phyloP scores from a whole-genome alignment of 2,329 filamentous ascomycete genomes.

The Paecilomyces formosus region DNA sequence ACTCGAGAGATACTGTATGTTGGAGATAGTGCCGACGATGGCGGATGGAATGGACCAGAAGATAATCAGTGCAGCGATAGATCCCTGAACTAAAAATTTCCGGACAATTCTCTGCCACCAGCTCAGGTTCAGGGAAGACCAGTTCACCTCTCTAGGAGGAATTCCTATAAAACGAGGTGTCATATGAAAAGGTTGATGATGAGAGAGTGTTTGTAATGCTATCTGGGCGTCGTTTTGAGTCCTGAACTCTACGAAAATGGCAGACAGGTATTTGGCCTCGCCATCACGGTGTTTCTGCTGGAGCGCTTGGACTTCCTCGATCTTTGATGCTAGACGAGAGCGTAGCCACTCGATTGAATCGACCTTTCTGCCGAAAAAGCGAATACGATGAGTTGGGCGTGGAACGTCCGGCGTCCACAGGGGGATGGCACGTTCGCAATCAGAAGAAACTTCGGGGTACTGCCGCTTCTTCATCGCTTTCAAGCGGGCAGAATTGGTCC shows the following conservation, averaged over 20 bases:
- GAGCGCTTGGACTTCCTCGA: constrained; percentile 59
- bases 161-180: constrained; percentile 79
- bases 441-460: constrained; percentile 14
- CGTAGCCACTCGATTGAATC: constrained; percentile 87
- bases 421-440: constrained; percentile 22
- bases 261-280: constrained; percentile 58
- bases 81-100: constrained; percentile 58
- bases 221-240: constrained; percentile 76
- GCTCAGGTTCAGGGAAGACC: constrained; percentile 70
- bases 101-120: constrained; percentile 79
- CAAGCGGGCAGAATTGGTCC: constrained; percentile 62
- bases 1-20: constrained; percentile 60
- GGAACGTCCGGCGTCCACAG: constrained; percentile 35
- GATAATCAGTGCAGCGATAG: constrained; percentile 70
- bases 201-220: constrained; percentile 75
- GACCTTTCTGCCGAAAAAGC: constrained; percentile 71
- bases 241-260: constrained; percentile 85
- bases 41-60: constrained; percentile 78
- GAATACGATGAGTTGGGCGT: constrained; percentile 65
- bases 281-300: constrained; percentile 59
- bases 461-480: constrained; percentile 45
- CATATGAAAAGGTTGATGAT: constrained; percentile 82
- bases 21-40: constrained; percentile 78
- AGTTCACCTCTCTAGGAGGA: constrained; percentile 77
- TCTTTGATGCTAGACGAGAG: constrained; percentile 61